Evolutionary conservation across 1,284 basidiomycete species (phyloP), one percentile per base, ranked within the genome.

Genomic region (Moesziomyces aphidis): DNA sequence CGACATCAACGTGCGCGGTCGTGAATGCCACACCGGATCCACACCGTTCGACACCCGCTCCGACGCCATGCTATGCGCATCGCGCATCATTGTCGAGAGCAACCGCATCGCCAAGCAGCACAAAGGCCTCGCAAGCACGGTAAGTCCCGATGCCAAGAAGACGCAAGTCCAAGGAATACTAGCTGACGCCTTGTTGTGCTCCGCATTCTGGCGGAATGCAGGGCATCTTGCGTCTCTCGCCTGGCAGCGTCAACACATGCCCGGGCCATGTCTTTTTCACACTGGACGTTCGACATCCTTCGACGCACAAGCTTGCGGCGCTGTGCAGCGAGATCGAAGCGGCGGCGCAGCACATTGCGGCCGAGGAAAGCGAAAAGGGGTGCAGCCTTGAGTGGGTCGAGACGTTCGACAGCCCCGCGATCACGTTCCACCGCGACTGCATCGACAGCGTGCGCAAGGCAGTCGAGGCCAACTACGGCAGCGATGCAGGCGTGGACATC

Each of bases 181-280:
- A 24, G 19, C 50, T 47, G 45, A 54, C 52, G 36, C 21, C 24
- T 21, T 34, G 34, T 34, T 10, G 3, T 50, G 21, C 10, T 13
- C 11, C 10, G 13, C 10, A 13, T 34, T 34, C 1, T 11, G 15
- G 6, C 22, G 5, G 11, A 9, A 3, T 28, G 19, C 28, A 67
- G 54, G 70, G 64, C 13, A 73, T 73, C 44, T 64, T 73, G 5
- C 70, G 70, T 9, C 55, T 73, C 7, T 68, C 64, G 1, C 70
- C 70, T 9, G 64, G 70, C 4, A 67, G 64, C 55, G 70, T 73
- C 61, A 73, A 73, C 48, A 73, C 70, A 11, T 67, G 61, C 28
- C 56, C 64, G 31, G 70, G 70, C 19, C 61, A 73, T 46, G 70
- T 73, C 19, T 68, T 73, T 17, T 68, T 73, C 52, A 68, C 70